Conservation (phyloP, 1,139 yeast species). For the Candida albicans region DNA sequence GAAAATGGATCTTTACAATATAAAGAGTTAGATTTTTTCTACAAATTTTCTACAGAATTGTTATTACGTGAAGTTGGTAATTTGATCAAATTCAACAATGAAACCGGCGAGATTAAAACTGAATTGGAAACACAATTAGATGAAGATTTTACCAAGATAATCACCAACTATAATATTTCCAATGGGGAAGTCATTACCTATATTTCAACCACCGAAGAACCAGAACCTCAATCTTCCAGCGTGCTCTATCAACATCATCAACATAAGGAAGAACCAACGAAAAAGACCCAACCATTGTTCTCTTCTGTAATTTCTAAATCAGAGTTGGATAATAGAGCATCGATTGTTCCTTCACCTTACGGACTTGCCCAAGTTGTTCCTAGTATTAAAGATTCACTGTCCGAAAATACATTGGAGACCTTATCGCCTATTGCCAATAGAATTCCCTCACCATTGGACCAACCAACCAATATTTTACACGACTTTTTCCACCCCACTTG, state of each 20-base stretch:
- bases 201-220: constrained; percentile 34
- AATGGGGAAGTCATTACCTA: constrained; percentile 63
- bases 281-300: constrained; percentile 60
- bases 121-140: constrained; percentile 34
- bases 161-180: constrained; percentile 54
- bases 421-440: constrained; percentile 49
- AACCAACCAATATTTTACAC: constrained; percentile 67
- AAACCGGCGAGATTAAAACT: constrained; percentile 12
- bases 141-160: constrained; percentile 68
- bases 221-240: constrained; percentile 18
- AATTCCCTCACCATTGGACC: constrained; percentile 62
- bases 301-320: constrained; percentile 66
- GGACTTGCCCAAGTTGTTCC: constrained; percentile 62
- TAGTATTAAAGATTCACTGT: constrained; percentile 28
- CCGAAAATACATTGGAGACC: constrained; percentile 47
- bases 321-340: constrained; percentile 63
- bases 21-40: constrained; percentile 62
- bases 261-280: constrained; percentile 25
- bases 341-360: constrained; percentile 60
- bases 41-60: constrained; percentile 67
- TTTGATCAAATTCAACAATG: constrained; percentile 20
- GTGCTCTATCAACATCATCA: constrained; percentile 20
- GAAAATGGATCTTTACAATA: constrained; percentile 61
- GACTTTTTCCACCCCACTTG: constrained; percentile 84
- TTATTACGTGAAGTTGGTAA: constrained; percentile 70